These are phyloP conservation scores for Aspergillus sclerotioniger DNA, from an alignment of 495 filamentous ascomycete species.

Conservation along the genomic window DNA sequence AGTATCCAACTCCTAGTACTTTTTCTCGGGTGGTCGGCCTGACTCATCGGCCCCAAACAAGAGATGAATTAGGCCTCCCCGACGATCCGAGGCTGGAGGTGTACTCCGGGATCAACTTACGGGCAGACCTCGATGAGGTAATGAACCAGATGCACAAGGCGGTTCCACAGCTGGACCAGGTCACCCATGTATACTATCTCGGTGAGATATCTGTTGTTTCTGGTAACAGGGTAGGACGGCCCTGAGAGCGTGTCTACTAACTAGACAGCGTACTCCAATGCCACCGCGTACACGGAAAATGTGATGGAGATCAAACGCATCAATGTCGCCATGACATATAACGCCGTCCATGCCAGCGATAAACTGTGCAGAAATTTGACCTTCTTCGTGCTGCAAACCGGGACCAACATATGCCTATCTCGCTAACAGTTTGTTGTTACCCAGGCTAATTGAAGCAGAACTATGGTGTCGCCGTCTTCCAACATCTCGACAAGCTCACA, in stretches of 20 bases:
- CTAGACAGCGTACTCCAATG: conserved; percentile 20
- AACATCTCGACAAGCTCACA: conserved; percentile 20
- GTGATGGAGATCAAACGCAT: conserved; percentile 21
- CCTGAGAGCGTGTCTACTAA: neutral
- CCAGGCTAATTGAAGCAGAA: conserved; percentile 9
- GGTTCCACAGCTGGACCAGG: conserved; percentile 24
- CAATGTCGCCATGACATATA: conserved; percentile 23
- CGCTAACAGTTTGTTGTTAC: neutral
- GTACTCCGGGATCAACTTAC: conserved; percentile 22
- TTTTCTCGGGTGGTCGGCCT: conserved; percentile 28
- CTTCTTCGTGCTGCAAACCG: conserved; percentile 42
- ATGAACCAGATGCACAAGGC: conserved; percentile 15
- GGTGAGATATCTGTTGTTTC: conserved; percentile 13
- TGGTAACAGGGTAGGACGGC: neutral
- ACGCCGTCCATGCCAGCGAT: conserved; percentile 22
- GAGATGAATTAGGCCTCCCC: conserved; percentile 21
- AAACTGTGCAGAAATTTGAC: conserved; percentile 30
- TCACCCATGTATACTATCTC: conserved; percentile 32
- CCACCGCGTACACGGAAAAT: conserved; percentile 21
- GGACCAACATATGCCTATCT: conserved; percentile 29
- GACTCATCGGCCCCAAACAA: conserved; percentile 19
- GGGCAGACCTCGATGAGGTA: conserved; percentile 18
- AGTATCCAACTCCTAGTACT: conserved; percentile 26
- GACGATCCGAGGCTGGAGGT: conserved; percentile 22
- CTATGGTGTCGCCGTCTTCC: conserved; percentile 41